Base-by-base conservation (phyloP, 2,329 filamentous ascomycete genomes). In the Diaporthe humulicola region DNA sequence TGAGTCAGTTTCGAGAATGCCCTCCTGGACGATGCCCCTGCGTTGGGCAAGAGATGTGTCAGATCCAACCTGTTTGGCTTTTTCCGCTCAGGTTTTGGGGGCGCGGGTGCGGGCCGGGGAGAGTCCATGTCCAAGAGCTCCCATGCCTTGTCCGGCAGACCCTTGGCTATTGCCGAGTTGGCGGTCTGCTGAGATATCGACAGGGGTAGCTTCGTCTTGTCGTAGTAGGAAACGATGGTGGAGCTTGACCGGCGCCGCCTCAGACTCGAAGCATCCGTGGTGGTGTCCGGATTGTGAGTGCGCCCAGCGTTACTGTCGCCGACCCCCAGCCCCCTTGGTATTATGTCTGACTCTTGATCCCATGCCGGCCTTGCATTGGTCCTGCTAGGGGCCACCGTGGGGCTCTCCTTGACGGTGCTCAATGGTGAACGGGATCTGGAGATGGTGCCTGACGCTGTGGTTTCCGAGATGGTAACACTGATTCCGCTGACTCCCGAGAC, bases 181-280 rank as follows among this genome's bases (percentile, higher is more conserved):
- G 89, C 90, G 0, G 90, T 90, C 79, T 91, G 89, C 78, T 90
- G 89, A 1, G 89, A 90, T 75, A 90, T 87, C n/a, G 88, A 85
- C 7, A 91, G 84, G 15, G 89, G 88, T 64, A 89, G 84, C 78
- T 89, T 90, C 7, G 87, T 80, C 78, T 88, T 88, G 81, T 91
- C 89, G 80, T 91, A 91, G 81, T 87, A 89, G 0, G 89, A 89
- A 42, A 84, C 84, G 74, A 90, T 86, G n/a, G 89, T 90, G 6
- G 89, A 90, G 50, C 84, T 87, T 2, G 90, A 91, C 60, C 85
- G 84, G 42, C 86, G 87, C 66, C 89, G 87, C 54, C 86, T 84
- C 48, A 89, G 76, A 73, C 83, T 86, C 3, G 86, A 86, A 30
- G 84, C 83, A 61, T 88, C 86, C 10, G 85, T 86, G 60, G 80